Base-by-base conservation (phyloP, 2,329 filamentous ascomycete genomes). In the Monilinia polystroma region DNA sequence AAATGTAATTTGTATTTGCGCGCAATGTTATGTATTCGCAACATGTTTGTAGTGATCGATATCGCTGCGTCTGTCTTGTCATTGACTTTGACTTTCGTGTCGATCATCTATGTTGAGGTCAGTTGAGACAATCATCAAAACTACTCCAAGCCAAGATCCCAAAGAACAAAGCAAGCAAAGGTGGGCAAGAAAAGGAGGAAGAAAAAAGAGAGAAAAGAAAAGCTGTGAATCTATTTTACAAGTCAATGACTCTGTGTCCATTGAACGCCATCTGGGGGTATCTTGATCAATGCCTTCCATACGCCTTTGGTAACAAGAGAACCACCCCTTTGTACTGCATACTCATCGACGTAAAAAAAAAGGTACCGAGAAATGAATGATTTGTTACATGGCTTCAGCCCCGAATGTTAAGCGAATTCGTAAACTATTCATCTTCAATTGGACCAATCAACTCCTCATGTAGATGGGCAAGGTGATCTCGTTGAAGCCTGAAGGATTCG, bases 401-500 rank as follows among this genome's bases (percentile, higher is more conserved):
- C 29, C 51, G n/a, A 60, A 60, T 2, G 20, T 60, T 20, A 16
- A 4, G 29, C 23, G n/a, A 56, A 55, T 38, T 41, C 29, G 10
- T 49, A 47, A 51, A 66, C 64, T 41, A 64, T 35, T 49, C 62
- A 35, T 67, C 67, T 12, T 69, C 55, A 51, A 72, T 57, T 18
- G 72, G 72, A 32, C 73, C 70, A 60, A 70, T 66, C 10, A 73
- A 67, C 41, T 69, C 59, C 62, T 76, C 73, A 58, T 76, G 70
- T 26, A 77, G 59, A 63, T 76, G 72, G 16, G 68, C 70, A 52
- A 77, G 73, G 68, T 77, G 89, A 16, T 84, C 80, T 63, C 93
- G 85, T 76, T 96, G 91, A 53, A 82, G 77, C 26, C 84, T 80
- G 74, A 96, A 96, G 2, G 86, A 85, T 7, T 84, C 83, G 77